These are phyloP conservation scores for Puccinia novopanici DNA, from an alignment of 1,284 basidiomycete species.

Conservation along the genomic window DNA sequence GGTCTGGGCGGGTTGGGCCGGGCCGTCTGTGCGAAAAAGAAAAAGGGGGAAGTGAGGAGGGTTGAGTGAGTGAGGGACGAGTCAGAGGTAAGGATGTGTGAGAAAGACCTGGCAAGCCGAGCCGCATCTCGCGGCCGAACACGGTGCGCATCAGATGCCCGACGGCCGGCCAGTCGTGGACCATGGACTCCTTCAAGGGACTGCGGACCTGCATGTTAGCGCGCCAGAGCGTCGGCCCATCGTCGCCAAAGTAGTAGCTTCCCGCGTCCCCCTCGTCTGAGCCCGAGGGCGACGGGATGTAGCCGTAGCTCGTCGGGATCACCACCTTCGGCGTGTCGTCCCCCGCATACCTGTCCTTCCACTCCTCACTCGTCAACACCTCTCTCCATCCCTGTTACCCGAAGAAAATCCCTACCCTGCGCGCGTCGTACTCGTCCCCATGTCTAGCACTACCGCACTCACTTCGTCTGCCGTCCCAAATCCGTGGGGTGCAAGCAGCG, in stretches of 20 bases:
- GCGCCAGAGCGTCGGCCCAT: conserved; percentile 88
- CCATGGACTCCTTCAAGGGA: conserved; percentile 80
- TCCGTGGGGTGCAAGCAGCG: too few relatives aligned
- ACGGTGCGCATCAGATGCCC: conserved; percentile 29
- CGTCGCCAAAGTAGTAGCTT: conserved; percentile 78
- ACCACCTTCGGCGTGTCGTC: conserved; percentile 94
- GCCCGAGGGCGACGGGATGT: conserved; percentile 61
- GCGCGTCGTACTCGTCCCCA: conserved; percentile 83
- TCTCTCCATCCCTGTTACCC: too few relatives aligned
- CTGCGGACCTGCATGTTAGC: conserved; percentile 81
- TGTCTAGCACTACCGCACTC: conserved; percentile 90
- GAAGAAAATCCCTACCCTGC: conserved; percentile 66
- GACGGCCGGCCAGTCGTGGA: conserved; percentile 38
- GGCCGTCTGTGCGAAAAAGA: conserved; percentile 49
- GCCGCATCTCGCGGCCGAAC: conserved; percentile 40
- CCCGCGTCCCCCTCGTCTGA: conserved; percentile 59
- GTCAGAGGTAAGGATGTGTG: too few relatives aligned
- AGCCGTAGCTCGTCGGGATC: conserved; percentile 86
- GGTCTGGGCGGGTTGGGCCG: conserved; percentile 53
- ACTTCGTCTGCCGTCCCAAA: conserved; percentile 72
- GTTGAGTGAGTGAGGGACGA: too few relatives aligned
- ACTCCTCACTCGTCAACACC: too few relatives aligned
- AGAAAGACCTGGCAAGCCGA: conserved; percentile 26
- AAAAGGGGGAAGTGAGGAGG: too few relatives aligned
- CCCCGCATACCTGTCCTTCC: conserved; percentile 71